Evolutionary conservation across 2,329 filamentous ascomycete genomes (phyloP).

Genomic region (Trichoderma simmonsii): DNA sequence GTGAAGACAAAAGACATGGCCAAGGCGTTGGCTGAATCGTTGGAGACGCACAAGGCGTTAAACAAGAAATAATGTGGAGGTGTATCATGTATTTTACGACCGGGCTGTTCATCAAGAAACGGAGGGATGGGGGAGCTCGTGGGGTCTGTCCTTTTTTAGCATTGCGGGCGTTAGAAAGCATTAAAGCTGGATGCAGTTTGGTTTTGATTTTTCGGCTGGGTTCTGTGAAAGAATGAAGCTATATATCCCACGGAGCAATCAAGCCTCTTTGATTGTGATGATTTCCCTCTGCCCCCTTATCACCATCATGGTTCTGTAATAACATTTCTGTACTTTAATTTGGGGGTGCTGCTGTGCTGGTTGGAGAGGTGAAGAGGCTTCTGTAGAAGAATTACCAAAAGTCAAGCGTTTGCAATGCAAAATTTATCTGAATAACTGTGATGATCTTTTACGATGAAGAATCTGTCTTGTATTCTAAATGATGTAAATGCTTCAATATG

Average conservation of each 20-base stretch:
- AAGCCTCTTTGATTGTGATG: conserved; percentile 1
- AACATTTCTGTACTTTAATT: conserved; percentile 5
- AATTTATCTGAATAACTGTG: not conserved
- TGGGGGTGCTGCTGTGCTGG: not conserved
- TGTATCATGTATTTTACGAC: conserved; percentile 4
- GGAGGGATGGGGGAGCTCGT: not conserved
- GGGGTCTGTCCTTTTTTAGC: conserved; percentile 13
- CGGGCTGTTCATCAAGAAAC: conserved; percentile 2
- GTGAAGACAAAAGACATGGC: conserved; percentile 64
- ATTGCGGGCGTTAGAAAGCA: conserved; percentile 24
- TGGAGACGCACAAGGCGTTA: conserved; percentile 54
- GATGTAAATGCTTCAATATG: too few relatives aligned
- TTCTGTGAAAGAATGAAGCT: conserved; percentile 14
- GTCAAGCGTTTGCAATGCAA: not conserved
- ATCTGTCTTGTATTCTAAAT: not conserved
- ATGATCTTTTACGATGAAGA: not conserved
- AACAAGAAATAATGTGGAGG: conserved; percentile 47
- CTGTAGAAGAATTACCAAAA: not conserved
- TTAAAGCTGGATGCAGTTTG: conserved; percentile 14
- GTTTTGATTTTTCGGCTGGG: conserved; percentile 1
- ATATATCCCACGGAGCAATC: conserved; percentile 9
- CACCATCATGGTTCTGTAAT: conserved; percentile 10
- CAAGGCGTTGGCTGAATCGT: conserved; percentile 46
- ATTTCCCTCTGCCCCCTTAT: not conserved
- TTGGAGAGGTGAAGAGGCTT: not conserved